These are phyloP conservation scores for Neocatenulostroma microsporum DNA, from an alignment of 2,329 filamentous ascomycete species.

Conservation along the genomic window DNA sequence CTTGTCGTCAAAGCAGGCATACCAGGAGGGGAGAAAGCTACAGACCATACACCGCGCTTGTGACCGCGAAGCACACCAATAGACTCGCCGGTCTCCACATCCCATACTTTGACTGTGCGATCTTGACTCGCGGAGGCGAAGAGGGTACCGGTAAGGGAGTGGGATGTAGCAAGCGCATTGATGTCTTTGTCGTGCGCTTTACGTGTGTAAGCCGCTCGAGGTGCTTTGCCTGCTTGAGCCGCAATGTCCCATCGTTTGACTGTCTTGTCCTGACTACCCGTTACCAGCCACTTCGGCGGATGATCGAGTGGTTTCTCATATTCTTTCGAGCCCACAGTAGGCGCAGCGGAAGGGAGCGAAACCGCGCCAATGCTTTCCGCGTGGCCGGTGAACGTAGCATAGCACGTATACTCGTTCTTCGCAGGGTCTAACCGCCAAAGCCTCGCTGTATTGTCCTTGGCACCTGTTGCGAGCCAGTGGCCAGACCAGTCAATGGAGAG, in stretches of 20 bases:
- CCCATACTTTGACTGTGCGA: constrained; percentile 95
- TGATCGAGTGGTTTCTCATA: constrained; percentile 66
- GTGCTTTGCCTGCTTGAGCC: constrained; percentile 36
- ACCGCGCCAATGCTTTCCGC: constrained; percentile 91
- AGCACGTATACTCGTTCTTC: constrained; percentile 68
- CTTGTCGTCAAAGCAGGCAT: constrained; percentile 66
- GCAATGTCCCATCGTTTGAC: constrained; percentile 86
- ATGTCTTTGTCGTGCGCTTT: constrained; percentile 99
- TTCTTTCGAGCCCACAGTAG: constrained; percentile 61
- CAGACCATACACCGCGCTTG: constrained; percentile 90
- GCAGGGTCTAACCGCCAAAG: constrained; percentile 79
- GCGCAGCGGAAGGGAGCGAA: constrained; percentile 63
- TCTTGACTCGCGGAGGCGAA: constrained; percentile 97
- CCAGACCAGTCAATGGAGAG: constrained; percentile 95
- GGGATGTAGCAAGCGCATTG: constrained; percentile 72
- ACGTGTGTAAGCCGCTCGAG: constrained; percentile 71
- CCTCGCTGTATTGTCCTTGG: constrained; percentile 91
- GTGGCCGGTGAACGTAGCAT: constrained; percentile 78
- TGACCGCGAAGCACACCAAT: constrained; percentile 88
- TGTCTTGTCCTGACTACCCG: constrained; percentile 90
- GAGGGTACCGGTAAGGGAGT: constrained; percentile 60
- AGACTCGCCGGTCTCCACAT: constrained; percentile 77
- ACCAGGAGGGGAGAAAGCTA: constrained; percentile 75
- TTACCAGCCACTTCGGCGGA: constrained; percentile 77
- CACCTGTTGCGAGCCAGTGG: constrained; percentile 89